A percentile compares a stretch with the other conserved stretches of the same genome.
Evolutionary conservation across 2,329 filamentous ascomycete species (phyloP).

Genomic region (Tolypocladium endophyticum): DNA sequence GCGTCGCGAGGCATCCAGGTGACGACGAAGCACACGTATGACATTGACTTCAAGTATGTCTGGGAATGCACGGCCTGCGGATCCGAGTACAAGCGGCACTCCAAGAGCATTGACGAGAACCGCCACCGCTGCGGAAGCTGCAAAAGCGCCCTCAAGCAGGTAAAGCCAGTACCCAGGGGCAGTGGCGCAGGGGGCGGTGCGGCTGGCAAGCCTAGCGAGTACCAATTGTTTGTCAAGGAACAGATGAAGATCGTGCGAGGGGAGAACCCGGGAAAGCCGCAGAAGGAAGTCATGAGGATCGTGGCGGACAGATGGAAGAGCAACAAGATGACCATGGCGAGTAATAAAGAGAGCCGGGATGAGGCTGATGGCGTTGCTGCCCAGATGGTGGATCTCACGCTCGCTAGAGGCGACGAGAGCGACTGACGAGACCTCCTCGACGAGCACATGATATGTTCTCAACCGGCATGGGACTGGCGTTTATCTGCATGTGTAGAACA

Average conservation of each 20-base stretch:
- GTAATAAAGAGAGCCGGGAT: constrained; percentile 4
- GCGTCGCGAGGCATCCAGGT: constrained; percentile 55
- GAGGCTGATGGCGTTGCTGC: constrained; percentile 1
- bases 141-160: constrained; percentile 60
- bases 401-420: neutral
- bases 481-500: neutral
- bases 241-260: constrained; percentile 53
- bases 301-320: constrained; percentile 53
- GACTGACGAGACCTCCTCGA: neutral
- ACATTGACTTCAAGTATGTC: constrained; percentile 85
- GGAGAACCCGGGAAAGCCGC: constrained; percentile 44
- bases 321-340: constrained; percentile 25
- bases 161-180: constrained; percentile 57
- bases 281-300: constrained; percentile 59
- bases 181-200: constrained; percentile 5
- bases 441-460: neutral
- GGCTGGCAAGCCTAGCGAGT: constrained; percentile 25
- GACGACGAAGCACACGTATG: constrained; percentile 82
- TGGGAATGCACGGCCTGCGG: constrained; percentile 69
- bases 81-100: constrained; percentile 71
- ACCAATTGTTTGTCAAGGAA: constrained; percentile 50
- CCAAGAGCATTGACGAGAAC: constrained; percentile 66
- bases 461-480: neutral
- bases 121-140: constrained; percentile 72
- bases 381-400: neutral